phyloP scores from a whole-genome alignment of 2,329 filamentous ascomycete species.

The Arachnomyces sp. region DNA sequence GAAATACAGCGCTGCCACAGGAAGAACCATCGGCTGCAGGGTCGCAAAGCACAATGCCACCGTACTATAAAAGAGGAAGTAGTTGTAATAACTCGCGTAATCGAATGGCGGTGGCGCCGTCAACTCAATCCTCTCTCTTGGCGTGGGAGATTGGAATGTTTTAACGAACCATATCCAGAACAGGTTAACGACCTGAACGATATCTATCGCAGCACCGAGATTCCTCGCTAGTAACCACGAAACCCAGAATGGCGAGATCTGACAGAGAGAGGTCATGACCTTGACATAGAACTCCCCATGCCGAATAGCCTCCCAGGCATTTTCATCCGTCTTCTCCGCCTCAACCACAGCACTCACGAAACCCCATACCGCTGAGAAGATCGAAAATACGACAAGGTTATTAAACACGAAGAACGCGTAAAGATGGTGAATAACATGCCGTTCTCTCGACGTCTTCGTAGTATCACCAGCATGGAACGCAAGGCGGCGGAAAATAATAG shows the following conservation, averaged over 20 bases:
- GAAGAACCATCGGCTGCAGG: conserved; percentile 78
- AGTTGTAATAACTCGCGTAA: conserved; percentile 96
- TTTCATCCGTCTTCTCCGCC: conserved; percentile 46
- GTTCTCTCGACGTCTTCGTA: conserved; percentile 85
- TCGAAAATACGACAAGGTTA: conserved; percentile 86
- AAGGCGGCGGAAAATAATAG: conserved; percentile 82
- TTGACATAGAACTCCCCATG: conserved; percentile 54
- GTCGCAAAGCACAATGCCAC: conserved; percentile 77
- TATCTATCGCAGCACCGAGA: conserved; percentile 82
- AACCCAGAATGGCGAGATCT: conserved; percentile 85
- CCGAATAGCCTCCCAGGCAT: conserved; percentile 61
- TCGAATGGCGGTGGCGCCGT: conserved; percentile 90
- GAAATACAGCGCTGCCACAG: conserved; percentile 85
- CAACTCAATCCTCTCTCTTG: conserved; percentile 81
- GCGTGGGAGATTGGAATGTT: conserved; percentile 79
- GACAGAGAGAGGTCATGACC: conserved; percentile 67
- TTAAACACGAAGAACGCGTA: conserved; percentile 98
- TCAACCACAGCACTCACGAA: conserved; percentile 61
- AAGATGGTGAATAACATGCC: conserved; percentile 81
- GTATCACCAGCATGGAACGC: conserved; percentile 76
- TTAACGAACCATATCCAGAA: conserved; percentile 77
- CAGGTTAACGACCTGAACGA: conserved; percentile 80
- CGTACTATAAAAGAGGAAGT: conserved; percentile 89
- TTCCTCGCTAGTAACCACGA: conserved; percentile 90
- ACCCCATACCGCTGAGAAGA: conserved; percentile 75